Conservation (phyloP, 441 rosid species). For the Populus hybrid region DNA sequence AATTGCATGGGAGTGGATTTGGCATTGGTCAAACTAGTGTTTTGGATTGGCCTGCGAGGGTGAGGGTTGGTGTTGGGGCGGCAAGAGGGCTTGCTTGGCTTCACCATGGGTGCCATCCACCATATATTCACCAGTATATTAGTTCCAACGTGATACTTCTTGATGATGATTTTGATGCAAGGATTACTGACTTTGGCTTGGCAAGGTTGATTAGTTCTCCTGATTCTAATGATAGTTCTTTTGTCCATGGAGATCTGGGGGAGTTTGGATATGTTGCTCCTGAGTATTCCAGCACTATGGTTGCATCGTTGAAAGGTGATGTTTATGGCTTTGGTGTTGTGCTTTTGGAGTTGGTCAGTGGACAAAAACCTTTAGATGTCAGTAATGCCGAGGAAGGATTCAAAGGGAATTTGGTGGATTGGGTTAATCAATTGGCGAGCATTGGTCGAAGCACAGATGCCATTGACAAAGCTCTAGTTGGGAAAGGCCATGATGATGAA, state of each 20-base stretch:
- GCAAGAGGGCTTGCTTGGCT: slow-evolving; percentile 78
- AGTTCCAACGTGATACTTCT: slow-evolving; percentile 71
- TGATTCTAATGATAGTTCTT: slow-evolving; percentile 47
- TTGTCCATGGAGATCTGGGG: slow-evolving; percentile 53
- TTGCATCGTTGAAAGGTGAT: slow-evolving; percentile 71
- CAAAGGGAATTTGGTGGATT: slow-evolving; percentile 68
- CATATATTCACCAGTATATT: slow-evolving; percentile 68
- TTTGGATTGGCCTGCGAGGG: slow-evolving; percentile 64
- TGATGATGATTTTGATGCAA: slow-evolving; percentile 80
- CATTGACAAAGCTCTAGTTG: slow-evolving; percentile 45
- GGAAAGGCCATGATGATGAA: slow-evolving; percentile 57
- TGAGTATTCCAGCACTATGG: slow-evolving; percentile 65
- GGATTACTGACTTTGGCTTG: slow-evolving; percentile 76
- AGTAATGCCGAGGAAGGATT: slow-evolving; percentile 44
- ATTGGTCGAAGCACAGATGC: slow-evolving; percentile 46
- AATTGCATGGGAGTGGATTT: slow-evolving; percentile 35
- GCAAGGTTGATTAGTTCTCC: slow-evolving; percentile 50
- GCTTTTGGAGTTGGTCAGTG: slow-evolving; percentile 72
- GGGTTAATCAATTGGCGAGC: slow-evolving; percentile 55
- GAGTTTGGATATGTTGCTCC: slow-evolving; percentile 90
- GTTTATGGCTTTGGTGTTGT: slow-evolving; percentile 77
- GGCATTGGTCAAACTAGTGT: slow-evolving; percentile 1
- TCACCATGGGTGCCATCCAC: slow-evolving; percentile 74
- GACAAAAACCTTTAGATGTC: slow-evolving; percentile 53
- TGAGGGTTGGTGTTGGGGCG: slow-evolving; percentile 64